Conservation (phyloP, 2,329 filamentous ascomycete species). For the Orbilia brochopaga region DNA sequence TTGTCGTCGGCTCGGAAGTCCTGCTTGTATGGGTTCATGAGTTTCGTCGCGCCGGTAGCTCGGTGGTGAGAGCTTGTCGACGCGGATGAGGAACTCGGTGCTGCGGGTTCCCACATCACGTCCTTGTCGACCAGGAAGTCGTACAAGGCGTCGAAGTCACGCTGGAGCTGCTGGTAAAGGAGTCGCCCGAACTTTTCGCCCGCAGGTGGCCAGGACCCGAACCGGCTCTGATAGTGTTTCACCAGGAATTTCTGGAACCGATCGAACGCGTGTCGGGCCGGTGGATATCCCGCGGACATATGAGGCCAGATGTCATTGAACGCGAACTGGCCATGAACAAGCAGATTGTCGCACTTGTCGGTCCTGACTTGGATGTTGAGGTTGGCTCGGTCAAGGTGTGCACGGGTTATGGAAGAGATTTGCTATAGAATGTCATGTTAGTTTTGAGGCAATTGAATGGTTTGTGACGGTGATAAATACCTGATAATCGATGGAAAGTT, state of each 20-base stretch:
- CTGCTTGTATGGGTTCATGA: conserved; percentile 52
- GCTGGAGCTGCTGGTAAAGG: conserved; percentile 66
- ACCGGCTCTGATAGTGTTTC: conserved; percentile 65
- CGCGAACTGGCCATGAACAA: conserved; percentile 64
- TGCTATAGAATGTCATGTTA: conserved; percentile 54
- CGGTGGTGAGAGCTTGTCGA: conserved; percentile 46
- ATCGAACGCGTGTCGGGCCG: conserved; percentile 65
- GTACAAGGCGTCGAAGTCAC: conserved; percentile 72
- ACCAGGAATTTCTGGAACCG: conserved; percentile 68
- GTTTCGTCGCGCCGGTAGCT: conserved; percentile 31
- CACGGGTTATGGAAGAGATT: conserved; percentile 68
- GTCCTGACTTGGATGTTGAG: conserved; percentile 69
- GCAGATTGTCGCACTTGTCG: conserved; percentile 67
- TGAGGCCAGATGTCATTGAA: conserved; percentile 68
- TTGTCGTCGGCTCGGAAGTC: conserved; percentile 59
- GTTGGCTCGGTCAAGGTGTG: conserved; percentile 68
- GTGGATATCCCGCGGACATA: conserved; percentile 56
- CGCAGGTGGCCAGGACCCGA: conserved; percentile 69
- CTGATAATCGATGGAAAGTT: conserved; percentile 65
- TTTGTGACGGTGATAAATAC: conserved; percentile 13
- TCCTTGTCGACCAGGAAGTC: conserved; percentile 74
- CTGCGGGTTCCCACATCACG: conserved; percentile 64
- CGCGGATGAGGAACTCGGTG: conserved; percentile 54
- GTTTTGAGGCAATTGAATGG: not conserved
- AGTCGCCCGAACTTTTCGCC: conserved; percentile 65